These are phyloP conservation scores for Citrullus colocynthis DNA, from an alignment of 306 rosid species.

Conservation along the genomic window DNA sequence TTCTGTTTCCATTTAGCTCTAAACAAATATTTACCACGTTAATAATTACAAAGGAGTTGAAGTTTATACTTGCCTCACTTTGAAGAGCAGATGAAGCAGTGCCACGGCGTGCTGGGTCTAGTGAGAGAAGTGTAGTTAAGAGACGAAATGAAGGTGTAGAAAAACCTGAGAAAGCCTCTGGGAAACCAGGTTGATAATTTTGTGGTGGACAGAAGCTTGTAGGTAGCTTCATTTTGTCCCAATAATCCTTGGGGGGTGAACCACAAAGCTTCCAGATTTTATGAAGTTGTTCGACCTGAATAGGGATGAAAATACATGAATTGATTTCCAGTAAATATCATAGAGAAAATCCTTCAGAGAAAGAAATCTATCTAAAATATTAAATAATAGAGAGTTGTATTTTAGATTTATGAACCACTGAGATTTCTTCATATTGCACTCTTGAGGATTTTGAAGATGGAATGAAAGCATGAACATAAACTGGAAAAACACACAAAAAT, in stretches of 20 bases:
- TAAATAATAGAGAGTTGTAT: neutral
- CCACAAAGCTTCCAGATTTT: slow-evolving; percentile 79
- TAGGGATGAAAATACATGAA: neutral
- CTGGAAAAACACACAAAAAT: neutral
- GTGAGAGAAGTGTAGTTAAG: slow-evolving; percentile 29
- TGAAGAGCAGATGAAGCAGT: slow-evolving; percentile 28
- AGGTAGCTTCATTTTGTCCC: slow-evolving; percentile 38
- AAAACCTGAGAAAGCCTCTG: slow-evolving; percentile 24
- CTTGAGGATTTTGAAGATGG: neutral
- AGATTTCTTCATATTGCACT: slow-evolving; percentile 4
- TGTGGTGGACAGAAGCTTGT: slow-evolving; percentile 39
- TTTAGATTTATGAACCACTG: neutral
- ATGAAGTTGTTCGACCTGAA: slow-evolving; percentile 74
- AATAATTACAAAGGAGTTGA: neutral
- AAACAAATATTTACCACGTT: neutral
- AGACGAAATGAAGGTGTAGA: slow-evolving; percentile 27
- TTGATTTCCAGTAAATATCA: neutral
- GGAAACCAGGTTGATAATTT: slow-evolving; percentile 24
- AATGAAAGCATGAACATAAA: neutral
- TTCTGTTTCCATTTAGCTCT: neutral
- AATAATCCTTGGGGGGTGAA: slow-evolving; percentile 56
- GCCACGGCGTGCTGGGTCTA: slow-evolving; percentile 35
- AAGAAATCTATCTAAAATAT: neutral
- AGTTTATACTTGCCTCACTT: slow-evolving; percentile 20
- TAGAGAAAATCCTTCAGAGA: neutral